Percentiles rank a stretch among this genome's conserved stretches.
Conservation (phyloP, 768 basidiomycete genomes). For the Paxillus ammoniavirescens region DNA sequence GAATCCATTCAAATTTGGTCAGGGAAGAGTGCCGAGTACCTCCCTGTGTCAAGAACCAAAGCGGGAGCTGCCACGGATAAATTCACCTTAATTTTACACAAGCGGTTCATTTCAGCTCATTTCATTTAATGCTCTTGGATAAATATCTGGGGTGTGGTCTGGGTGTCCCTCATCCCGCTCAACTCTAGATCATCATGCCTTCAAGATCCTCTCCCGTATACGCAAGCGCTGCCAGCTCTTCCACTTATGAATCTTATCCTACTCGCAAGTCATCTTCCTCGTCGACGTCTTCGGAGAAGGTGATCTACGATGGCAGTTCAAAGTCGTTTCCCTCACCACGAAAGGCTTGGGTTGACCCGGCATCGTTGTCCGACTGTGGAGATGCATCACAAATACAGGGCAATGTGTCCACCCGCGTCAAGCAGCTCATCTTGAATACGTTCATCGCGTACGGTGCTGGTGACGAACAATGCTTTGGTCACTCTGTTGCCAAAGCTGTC, state of each 20-base stretch:
- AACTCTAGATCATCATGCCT: conserved; percentile 17
- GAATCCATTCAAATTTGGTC: conserved; percentile 18
- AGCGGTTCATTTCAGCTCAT: conserved; percentile 15
- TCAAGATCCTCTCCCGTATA: conserved; percentile 27
- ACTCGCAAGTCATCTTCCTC: conserved; percentile 17
- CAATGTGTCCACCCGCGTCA: conserved; percentile 60
- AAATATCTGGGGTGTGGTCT: conserved; percentile 23
- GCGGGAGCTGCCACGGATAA: neutral
- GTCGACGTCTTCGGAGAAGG: conserved; percentile 21
- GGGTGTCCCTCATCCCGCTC: neutral
- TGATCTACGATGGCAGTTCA: conserved; percentile 21
- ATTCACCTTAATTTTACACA: conserved; percentile 28
- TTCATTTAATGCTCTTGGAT: conserved; percentile 8
- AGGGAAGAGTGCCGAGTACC: neutral
- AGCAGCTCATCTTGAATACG: conserved; percentile 66
- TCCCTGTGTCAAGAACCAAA: no score
- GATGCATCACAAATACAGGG: conserved; percentile 59
- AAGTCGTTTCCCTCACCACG: conserved; percentile 17
- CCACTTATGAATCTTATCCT: conserved; percentile 24
- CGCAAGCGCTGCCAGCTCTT: conserved; percentile 23
- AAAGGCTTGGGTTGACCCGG: conserved; percentile 65
- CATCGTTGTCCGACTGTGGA: conserved; percentile 54
- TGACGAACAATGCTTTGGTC: conserved; percentile 57
- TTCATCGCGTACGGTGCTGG: conserved; percentile 73
- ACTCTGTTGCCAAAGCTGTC: conserved; percentile 57